These are phyloP conservation scores for Corymbia calophylla DNA, from an alignment of 441 rosid genomes.

Conservation along the genomic window DNA sequence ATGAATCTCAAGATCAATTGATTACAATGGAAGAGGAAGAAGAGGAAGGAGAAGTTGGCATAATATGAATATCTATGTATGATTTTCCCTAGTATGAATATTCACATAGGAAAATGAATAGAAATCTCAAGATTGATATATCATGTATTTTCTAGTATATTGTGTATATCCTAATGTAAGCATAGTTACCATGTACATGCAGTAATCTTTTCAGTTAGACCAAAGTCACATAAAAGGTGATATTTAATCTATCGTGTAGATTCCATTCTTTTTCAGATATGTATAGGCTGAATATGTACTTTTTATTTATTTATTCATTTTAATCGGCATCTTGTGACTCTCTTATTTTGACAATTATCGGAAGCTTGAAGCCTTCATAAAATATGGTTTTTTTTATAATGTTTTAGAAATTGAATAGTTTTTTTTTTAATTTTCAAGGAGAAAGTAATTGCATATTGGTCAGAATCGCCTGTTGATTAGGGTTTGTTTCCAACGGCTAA, in stretches of 20 bases:
- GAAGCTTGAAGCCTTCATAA: background rate
- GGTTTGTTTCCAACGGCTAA: too few relatives aligned
- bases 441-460: background rate
- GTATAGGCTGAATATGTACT: background rate
- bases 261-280: background rate
- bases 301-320: background rate
- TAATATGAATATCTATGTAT: background rate
- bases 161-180: background rate
- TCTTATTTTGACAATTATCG: background rate
- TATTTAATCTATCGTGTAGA: background rate
- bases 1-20: accelerated
- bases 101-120: background rate
- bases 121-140: background rate
- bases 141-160: background rate
- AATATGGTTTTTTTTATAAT: background rate
- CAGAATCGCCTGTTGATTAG: background rate
- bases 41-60: background rate
- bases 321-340: background rate
- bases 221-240: background rate
- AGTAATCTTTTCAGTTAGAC: background rate
- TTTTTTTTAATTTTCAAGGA: background rate
- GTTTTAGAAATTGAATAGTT: background rate
- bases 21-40: background rate
- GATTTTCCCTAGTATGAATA: background rate
- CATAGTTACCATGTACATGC: background rate